Evolutionary conservation across 257 asterid species (phyloP), one percentile per base, ranked within the genome.

Genomic region (Haberlea rhodopensis): DNA sequence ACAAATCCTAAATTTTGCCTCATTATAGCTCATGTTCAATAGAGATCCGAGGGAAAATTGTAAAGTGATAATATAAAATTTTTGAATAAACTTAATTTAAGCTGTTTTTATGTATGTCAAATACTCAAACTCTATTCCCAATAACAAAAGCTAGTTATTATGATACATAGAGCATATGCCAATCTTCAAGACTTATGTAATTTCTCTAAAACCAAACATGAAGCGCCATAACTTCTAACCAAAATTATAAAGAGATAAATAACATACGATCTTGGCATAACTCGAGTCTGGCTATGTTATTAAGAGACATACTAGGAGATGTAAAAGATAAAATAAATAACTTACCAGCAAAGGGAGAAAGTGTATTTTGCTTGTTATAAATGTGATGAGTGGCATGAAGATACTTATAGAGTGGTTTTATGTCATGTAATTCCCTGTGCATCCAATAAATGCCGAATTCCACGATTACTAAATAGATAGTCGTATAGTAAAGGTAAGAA

Each of bases 381-480:
- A 92, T 87, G 84, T 92, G 99, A 79, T 92, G 97, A 20, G 94
- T 89, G 57, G 94, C 96, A 54, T 92, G 96, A 43, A 94, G 99
- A 80, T 85, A 80, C 82, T 94, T 94, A 73, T 94, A 90, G 28
- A 94, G 91, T 51, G 99, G 99, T 63, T 89, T 90, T 70, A 91
- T 85, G 84, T 90, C 99, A 62, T 94, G 99, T 74, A 94, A 79
- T 76, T 89, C 96, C 55, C 97, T 76, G 49, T 94, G 99, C 99
- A 90, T 84, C 99, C 99, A 94, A 66, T 94, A 94, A 67, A 94
- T 94, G 34, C 96, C 96, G 55, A 87, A 87, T 81, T 94, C 99
- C 66, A 89, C 99, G 25, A 89, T 37, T 24, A 82, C 82, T 52
- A 94, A 85, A 77, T 94, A 94, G 70, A 65, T 54, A 53, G 54